Base-by-base conservation (phyloP, 2,329 filamentous ascomycete species). In the Trichoderma sp. region DNA sequence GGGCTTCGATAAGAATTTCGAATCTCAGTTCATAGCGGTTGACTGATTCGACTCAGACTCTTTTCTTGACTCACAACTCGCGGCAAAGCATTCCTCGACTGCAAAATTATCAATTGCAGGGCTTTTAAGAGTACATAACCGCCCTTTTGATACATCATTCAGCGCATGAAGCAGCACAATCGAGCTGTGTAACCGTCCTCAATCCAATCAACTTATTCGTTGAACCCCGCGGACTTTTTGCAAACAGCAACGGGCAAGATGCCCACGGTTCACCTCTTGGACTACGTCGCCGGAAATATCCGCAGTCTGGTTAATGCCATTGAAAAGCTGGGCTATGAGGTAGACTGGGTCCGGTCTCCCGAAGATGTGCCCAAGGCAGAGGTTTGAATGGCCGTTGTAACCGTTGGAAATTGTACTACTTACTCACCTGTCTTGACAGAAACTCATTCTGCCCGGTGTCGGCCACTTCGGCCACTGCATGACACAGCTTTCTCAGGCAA, bases 381-480 rank as follows among this genome's bases (percentile, higher is more conserved):
- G 83, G 95, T 97, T 36, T 61, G 73, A 64, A 36, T 47, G 28
- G 30, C 39, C 39, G 32, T 30, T 57, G 26, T 11, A 6, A 4
- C 34, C n/a, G 8, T 28, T 50, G 73, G 4, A 63, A 39, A 26
- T 47, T 32, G 30, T 15, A 28, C 13, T n/a, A 20, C 32, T 69
- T 53, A 63, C 68, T 66, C 74, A 68, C 43, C n/a, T 72, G 17
- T 58, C 17, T 17, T 64, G 32, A 64, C 67, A 97, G 92, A 97
- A 91, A 88, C 89, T 99, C 77, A 98, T 99, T 75, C 88, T 99
- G 30, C 96, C 96, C 6, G 96, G 96, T 73, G 96, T 99, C 74
- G 96, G 96, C 76, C 95, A 99, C 86, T 99, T 98, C 78, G 96
- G 96, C 73, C 94, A 99, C 85, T 99, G 96, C 82, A 86, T 98